Conservation (phyloP, 345 rosid species). For the Orychophragmus violaceus region DNA sequence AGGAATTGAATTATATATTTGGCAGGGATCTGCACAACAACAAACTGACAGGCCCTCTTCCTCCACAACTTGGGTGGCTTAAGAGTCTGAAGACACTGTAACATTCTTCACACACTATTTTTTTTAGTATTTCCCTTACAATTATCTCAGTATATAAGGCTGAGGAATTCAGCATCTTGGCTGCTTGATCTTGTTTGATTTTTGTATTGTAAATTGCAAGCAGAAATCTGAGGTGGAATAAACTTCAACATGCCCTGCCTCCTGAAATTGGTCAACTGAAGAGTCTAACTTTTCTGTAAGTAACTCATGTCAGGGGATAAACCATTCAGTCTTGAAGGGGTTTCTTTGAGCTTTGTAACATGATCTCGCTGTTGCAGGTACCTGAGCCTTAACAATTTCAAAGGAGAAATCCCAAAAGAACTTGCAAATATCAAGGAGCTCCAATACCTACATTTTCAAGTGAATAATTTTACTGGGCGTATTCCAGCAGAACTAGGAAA, state of each 20-base stretch:
- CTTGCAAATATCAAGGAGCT: constrained; percentile 44
- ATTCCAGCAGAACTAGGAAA: constrained; percentile 61
- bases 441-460: constrained; percentile 50
- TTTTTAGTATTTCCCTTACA: too few species aligned
- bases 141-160: too few species aligned
- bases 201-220: neutral
- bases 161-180: neutral
- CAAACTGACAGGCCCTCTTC: too few species aligned
- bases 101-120: too few species aligned
- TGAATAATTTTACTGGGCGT: constrained; percentile 57
- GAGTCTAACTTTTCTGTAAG: constrained; percentile 69
- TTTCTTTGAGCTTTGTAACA: neutral
- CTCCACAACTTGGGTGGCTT: too few species aligned
- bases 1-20: too few species aligned
- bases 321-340: neutral
- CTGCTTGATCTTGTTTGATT: neutral
- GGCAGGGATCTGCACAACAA: too few species aligned
- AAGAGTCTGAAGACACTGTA: too few species aligned
- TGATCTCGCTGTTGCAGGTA: constrained; percentile 34
- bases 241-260: too few species aligned
- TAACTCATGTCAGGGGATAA: neutral
- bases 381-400: constrained; percentile 69
- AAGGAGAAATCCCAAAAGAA: constrained; percentile 72
- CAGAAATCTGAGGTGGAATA: constrained; percentile 81
- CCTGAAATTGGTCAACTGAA: constrained; percentile 68